A percentile compares a stretch with the other conserved stretches of the same genome.
phyloP scores from a whole-genome alignment of 495 filamentous ascomycete genomes.

The Neurospora intermedia region DNA sequence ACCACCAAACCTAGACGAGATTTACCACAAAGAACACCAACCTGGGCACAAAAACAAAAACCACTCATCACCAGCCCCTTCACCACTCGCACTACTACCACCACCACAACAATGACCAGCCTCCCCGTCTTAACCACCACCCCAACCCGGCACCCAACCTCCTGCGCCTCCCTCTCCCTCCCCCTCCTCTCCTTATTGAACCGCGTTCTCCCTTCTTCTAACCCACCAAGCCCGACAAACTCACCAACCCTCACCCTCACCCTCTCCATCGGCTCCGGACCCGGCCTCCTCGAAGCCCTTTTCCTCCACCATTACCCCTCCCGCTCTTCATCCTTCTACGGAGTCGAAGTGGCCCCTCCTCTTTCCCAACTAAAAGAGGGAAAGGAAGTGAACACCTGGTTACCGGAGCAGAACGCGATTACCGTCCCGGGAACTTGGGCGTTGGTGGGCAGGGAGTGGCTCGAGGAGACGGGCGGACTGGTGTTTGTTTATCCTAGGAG shows the following conservation, averaged over 20 bases:
- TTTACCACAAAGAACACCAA: background rate
- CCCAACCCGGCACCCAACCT: slow-evolving; percentile 10
- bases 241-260: slow-evolving; percentile 1
- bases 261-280: slow-evolving; percentile 16
- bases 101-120: background rate
- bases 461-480: slow-evolving; percentile 3
- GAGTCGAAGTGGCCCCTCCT: slow-evolving; percentile 9
- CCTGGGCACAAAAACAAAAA: background rate
- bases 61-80: too few species aligned
- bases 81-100: background rate
- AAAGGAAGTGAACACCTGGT: slow-evolving; percentile 11
- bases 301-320: slow-evolving; percentile 6
- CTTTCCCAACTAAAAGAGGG: background rate
- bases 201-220: slow-evolving; percentile 2
- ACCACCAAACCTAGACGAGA: background rate
- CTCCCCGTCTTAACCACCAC: slow-evolving; percentile 5
- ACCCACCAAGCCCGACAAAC: background rate
- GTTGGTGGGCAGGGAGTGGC: background rate
- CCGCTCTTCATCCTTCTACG: slow-evolving; percentile 6
- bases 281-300: slow-evolving; percentile 17
- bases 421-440: slow-evolving; percentile 13
- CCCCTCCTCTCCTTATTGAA: slow-evolving; percentile 13
- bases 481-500: slow-evolving; percentile 18
- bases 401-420: slow-evolving; percentile 6
- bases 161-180: slow-evolving; percentile 15